Conservation (phyloP, 768 basidiomycete genomes). For the Dentipellis sp. region DNA sequence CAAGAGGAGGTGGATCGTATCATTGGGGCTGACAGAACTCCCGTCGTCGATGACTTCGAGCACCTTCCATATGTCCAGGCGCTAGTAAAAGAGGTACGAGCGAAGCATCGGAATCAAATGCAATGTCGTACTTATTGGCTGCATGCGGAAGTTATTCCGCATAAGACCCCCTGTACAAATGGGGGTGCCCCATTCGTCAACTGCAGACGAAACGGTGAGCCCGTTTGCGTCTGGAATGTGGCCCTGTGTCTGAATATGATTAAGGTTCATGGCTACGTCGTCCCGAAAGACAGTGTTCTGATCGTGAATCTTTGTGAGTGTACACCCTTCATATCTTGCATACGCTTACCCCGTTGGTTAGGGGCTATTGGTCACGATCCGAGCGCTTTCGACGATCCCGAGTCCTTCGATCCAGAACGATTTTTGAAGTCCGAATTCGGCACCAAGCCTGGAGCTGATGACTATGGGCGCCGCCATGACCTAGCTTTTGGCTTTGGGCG, state of each 20-base stretch:
- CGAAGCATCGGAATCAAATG: neutral
- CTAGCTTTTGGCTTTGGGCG: neutral
- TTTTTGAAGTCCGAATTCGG: neutral
- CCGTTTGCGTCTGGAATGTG: neutral
- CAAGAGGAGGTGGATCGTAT: neutral
- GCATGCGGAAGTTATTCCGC: neutral
- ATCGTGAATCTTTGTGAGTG: neutral
- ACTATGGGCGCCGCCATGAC: neutral
- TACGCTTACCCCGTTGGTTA: neutral
- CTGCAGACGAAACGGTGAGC: neutral
- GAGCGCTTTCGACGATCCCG: neutral
- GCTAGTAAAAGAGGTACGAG: neutral
- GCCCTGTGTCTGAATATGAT: neutral
- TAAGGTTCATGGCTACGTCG: neutral
- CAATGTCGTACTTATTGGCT: neutral
- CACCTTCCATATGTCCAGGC: neutral
- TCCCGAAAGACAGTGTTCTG: neutral
- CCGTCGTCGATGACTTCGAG: neutral
- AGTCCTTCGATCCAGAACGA: neutral
- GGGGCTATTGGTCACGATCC: neutral
- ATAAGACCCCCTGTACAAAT: neutral
- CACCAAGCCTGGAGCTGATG: neutral
- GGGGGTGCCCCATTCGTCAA: neutral
- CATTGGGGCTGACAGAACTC: neutral
- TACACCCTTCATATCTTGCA: neutral